Conservation (phyloP, 345 rosid genomes). For the Clausena lansium region DNA sequence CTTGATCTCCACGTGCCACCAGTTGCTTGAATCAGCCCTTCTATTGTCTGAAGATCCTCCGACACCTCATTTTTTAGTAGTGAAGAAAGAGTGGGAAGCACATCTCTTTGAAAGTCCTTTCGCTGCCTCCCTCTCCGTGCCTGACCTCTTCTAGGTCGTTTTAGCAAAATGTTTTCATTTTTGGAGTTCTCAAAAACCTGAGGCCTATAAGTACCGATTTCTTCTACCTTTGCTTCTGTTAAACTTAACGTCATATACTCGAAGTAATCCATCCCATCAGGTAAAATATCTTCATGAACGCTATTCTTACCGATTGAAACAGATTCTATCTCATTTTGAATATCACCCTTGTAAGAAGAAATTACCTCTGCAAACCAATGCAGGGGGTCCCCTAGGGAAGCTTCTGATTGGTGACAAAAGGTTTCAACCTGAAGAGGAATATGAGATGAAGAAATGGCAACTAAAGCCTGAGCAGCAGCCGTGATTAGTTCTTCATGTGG, state of each 20-base stretch:
- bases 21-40: constrained; percentile 65
- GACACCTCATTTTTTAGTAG: constrained; percentile 64
- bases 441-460: constrained; percentile 49
- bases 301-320: constrained; percentile 4
- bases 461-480: constrained; percentile 65
- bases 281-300: constrained; percentile 8
- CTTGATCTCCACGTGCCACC: constrained; percentile 59
- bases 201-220: constrained; percentile 34
- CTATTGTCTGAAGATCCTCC: constrained; percentile 66
- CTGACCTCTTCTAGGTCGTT: constrained; percentile 58
- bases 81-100: constrained; percentile 59
- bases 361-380: constrained; percentile 66
- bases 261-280: constrained; percentile 52
- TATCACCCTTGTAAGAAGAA: constrained; percentile 21
- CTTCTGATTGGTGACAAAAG: constrained; percentile 2
- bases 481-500: constrained; percentile 18
- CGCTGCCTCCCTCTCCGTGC: constrained; percentile 71
- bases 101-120: constrained; percentile 76
- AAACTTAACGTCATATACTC: constrained; percentile 68
- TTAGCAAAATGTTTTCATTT: constrained; percentile 35
- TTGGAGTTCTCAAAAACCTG: constrained; percentile 32
- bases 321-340: constrained; percentile 16
- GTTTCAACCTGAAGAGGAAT: constrained; percentile 14
- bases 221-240: constrained; percentile 45
- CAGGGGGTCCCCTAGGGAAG: constrained; percentile 37